Conservation (phyloP, 768 basidiomycete species). For the Cubamyces sp. region DNA sequence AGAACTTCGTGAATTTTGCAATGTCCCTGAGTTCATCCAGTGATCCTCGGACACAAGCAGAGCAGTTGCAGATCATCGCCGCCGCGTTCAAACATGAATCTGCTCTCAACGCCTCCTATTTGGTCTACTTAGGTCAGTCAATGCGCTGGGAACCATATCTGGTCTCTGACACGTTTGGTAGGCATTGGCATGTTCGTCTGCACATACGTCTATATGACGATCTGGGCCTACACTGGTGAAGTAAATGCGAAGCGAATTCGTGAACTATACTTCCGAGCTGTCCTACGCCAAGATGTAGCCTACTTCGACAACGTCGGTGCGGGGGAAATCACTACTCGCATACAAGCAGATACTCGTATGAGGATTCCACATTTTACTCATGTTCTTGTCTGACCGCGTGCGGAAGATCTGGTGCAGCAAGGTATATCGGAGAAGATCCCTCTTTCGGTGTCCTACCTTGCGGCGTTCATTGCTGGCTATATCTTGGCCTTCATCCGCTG, state of each 20-base stretch:
- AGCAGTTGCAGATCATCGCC: constrained; percentile 41
- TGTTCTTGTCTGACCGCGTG: not conserved
- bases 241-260: constrained; percentile 82
- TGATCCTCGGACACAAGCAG: constrained; percentile 27
- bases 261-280: constrained; percentile 76
- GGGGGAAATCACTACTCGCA: constrained; percentile 92
- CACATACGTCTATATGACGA: constrained; percentile 71
- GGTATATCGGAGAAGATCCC: constrained; percentile 91
- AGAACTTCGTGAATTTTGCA: constrained; percentile 70
- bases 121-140: constrained; percentile 65
- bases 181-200: constrained; percentile 76
- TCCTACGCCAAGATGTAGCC: constrained; percentile 85
- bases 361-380: constrained; percentile 4
- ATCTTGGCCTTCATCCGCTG: constrained; percentile 65
- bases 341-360: constrained; percentile 85
- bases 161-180: constrained; percentile 30
- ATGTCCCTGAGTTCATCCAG: constrained; percentile 27
- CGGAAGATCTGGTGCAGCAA: constrained; percentile 82
- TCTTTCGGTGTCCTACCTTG: constrained; percentile 61
- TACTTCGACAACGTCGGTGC: constrained; percentile 93
- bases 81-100: constrained; percentile 56
- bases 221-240: constrained; percentile 80
- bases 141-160: constrained; percentile 10
- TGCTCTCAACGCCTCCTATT: constrained; percentile 60
- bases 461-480: constrained; percentile 82